These are phyloP conservation scores for Cyberlindnera euphorbiae DNA, from an alignment of 805 yeast species.

Conservation along the genomic window DNA sequence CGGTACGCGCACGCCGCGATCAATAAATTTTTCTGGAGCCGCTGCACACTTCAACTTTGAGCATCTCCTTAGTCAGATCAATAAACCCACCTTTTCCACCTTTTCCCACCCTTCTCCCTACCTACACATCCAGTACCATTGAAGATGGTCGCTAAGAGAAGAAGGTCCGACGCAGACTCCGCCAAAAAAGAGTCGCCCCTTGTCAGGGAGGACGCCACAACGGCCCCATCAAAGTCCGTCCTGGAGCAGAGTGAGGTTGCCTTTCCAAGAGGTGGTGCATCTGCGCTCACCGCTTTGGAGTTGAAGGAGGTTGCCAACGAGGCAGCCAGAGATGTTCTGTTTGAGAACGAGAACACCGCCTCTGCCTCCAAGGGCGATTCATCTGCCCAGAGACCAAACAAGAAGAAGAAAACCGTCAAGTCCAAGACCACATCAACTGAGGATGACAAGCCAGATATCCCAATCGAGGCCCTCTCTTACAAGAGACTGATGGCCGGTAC, in stretches of 20 bases:
- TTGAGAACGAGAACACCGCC: constrained; percentile 34
- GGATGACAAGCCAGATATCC: constrained; percentile 29
- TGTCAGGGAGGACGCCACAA: constrained; percentile 35
- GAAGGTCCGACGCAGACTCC: constrained; percentile 39
- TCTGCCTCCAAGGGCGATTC: constrained; percentile 9
- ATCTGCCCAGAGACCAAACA: constrained; percentile 29
- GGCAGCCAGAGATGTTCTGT: constrained; percentile 83
- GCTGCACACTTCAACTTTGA: constrained; percentile 1
- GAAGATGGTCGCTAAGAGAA: constrained; percentile 36
- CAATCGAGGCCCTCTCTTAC: constrained; percentile 59
- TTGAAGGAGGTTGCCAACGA: constrained; percentile 89
- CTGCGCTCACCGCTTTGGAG: constrained; percentile 83
- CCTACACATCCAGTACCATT: no score
- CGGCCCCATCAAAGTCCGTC: constrained; percentile 33
- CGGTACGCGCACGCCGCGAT: constrained; percentile 19
- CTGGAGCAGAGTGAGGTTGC: constrained; percentile 35
- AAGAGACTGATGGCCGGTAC: constrained; percentile 68
- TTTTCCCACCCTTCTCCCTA: no score
- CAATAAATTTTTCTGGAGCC: constrained; percentile 14
- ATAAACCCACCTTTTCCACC: background rate
- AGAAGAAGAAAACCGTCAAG: constrained; percentile 36
- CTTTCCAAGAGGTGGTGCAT: constrained; percentile 95
- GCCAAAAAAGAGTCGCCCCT: constrained; percentile 36
- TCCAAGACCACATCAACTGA: constrained; percentile 25
- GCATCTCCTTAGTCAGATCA: background rate